Evolutionary conservation across 441 rosid genomes (phyloP), one percentile per base, ranked within the genome.

Genomic region (Adansonia grandidieri): DNA sequence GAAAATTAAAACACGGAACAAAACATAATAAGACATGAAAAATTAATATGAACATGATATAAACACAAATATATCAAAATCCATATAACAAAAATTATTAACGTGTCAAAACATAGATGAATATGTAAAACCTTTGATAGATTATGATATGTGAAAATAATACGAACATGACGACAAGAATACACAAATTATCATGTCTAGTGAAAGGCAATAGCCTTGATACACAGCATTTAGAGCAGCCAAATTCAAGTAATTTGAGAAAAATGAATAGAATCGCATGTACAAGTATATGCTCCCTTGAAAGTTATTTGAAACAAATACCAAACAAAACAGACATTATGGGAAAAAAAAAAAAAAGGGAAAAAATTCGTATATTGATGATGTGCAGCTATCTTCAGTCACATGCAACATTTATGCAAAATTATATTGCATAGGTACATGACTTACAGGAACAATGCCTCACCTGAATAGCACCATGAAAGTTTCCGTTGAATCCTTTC

Each of bases 381-480:
- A 24, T 24, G 28, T 24, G 28, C 28, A 24, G 28, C 28, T 24
- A 24, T 24, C 28, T 24, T 40, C 22, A 44, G 77, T 63, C 4
- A 1, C 32, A 74, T 22, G 17, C 19, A 65, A 22, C 24, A 5
- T 7, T 63, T 24, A 24, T 24, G 28, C 28, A 24, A 24, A 24
- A 24, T 24, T 24, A 24, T 1, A 24, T 24, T 24, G 28, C 28
- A 24, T 24, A 5, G 37, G 48, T 32, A 14, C 44, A 54, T 63
- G 10, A 28, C 44, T 62, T 50, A 13, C 19, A 37, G 20, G 68
- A 78, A 24, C 68, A 78, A 66, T 15, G 32, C n/a, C 22, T 32
- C 77, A 51, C 66, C 78, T 68, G 77, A 66, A 28, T 32, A 68
- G 69, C 69, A 78, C 67, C 53, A 13, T 42, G 15, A 11, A 9